Evolutionary conservation across 768 basidiomycete species (phyloP), one percentile per base, ranked within the genome.

Genomic region (Gloeopeniophorella convolvens): DNA sequence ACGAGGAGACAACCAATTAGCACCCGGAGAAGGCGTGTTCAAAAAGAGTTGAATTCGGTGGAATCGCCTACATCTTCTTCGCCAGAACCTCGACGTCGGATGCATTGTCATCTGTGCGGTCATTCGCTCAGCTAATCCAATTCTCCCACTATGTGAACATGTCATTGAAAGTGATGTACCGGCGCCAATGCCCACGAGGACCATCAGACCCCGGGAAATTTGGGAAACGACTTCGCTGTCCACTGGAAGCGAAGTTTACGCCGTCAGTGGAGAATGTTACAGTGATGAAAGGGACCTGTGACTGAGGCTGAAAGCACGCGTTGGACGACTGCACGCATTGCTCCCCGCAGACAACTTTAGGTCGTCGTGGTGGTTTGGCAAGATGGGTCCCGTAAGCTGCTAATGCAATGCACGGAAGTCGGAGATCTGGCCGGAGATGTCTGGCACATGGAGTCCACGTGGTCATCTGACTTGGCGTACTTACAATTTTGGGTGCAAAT

Each of bases 261-360:
- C 21, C 36, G 15, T 49, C 33, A 45, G 48, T 12, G 35, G 4
- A 32, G 7, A 31, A 23, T 10, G 23, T 28, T 49, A 24, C 40
- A 36, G 23, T 27, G 31, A 42, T n/a, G n/a, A 16, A 48, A 35
- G 67, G 65, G 61, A 87, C 90, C 89, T 45, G 79, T 70, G 32
- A 94, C 89, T n/a, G 90, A 90, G 13, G 91, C 92, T 26, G 80
- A 82, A 15, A 83, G 64, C 33, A 94, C 90, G 18, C 86, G 76
- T 64, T 95, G 93, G 26, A 94, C 73, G 8, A 94, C 79, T 8
- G 91, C 92, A 47, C 87, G 79, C 92, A 95, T 53, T n/a, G n/a
- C n/a, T n/a, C n/a, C n/a, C n/a, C n/a, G n/a, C n/a, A n/a, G n/a
- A n/a, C n/a, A n/a, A n/a, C n/a, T n/a, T n/a, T n/a, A n/a, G n/a